Evolutionary conservation across 2,329 filamentous ascomycete genomes (phyloP), one percentile per base, ranked within the genome.

Genomic region (Blastomyces emzantsi): DNA sequence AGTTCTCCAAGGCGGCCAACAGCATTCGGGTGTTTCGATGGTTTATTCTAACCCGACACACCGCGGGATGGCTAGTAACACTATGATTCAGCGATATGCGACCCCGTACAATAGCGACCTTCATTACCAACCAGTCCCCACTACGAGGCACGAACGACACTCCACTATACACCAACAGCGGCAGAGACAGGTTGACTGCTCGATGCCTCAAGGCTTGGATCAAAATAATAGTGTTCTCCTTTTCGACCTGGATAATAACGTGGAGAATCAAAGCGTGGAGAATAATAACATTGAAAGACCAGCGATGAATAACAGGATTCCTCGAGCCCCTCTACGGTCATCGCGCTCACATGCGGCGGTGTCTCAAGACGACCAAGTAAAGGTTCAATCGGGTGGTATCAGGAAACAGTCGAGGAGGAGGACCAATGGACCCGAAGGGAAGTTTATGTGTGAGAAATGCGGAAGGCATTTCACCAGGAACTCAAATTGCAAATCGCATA

Each of bases 401-500:
- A 64, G 54, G 47, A 67, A 65, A 39, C 60, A 61, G 30, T 13
- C 60, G 30, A 59, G 49, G 19, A 65, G 62, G 28, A 61, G 36
- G n/a, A 22, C 57, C 4, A 28, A 25, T 30, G 36, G 70, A 65
- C 69, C 80, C 83, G 69, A 87, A 85, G 88, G 88, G 62, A 90
- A 86, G 69, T 88, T 85, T 74, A 81, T 84, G 66, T 96, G 92
- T 72, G 82, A 86, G 64, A 81, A 86, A 1, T 96, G 92, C 71
- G 87, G 87, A 7, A 90, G 88, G 73, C 83, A 88, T 19, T 96
- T 96, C 73, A 90, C 90, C 67, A 82, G 92, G 66, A 88, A 85
- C 70, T 95, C 93, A 78, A 96, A 96, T 76, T 90, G 87, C 77
- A 92, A 90, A 71, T 89, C 90, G 39, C 92, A 96, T 73, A 83